Percentiles rank a stretch among this genome's conserved stretches.
phyloP scores from a whole-genome alignment of 2,329 filamentous ascomycete genomes.

The Pseudocercospora fijiensis region DNA sequence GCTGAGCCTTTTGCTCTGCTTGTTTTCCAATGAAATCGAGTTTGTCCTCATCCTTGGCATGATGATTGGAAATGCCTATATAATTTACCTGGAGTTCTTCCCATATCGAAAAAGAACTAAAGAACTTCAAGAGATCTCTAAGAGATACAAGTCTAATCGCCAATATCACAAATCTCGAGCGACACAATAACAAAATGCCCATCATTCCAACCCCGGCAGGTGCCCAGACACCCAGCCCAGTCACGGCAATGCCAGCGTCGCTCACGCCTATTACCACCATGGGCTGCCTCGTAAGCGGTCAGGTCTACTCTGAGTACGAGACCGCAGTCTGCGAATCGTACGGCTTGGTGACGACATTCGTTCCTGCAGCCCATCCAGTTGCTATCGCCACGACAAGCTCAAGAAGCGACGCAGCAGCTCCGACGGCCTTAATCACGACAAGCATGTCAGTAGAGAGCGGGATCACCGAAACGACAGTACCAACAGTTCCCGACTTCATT shows the following conservation, averaged over 20 bases:
- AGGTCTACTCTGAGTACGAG: neutral
- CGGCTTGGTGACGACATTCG: neutral
- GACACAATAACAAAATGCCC: neutral
- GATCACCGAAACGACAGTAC: neutral
- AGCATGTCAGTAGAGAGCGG: neutral
- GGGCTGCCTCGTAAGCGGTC: neutral
- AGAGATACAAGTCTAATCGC: neutral
- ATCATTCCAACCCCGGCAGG: neutral
- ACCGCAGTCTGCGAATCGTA: neutral
- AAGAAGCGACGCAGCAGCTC: neutral
- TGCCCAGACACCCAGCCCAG: neutral
- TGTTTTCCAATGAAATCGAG: neutral
- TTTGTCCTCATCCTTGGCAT: neutral
- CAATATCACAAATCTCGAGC: neutral
- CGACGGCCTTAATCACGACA: neutral
- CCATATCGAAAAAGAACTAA: neutral
- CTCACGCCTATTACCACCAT: neutral
- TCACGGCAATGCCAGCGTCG: neutral
- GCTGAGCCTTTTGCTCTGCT: neutral
- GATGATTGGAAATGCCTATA: neutral
- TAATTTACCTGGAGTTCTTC: neutral
- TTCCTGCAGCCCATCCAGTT: neutral
- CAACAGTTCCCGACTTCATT: neutral
- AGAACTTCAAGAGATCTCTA: neutral
- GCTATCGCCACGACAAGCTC: neutral